Conservation (phyloP, 495 filamentous ascomycete genomes). For the Bacidia rubella region DNA sequence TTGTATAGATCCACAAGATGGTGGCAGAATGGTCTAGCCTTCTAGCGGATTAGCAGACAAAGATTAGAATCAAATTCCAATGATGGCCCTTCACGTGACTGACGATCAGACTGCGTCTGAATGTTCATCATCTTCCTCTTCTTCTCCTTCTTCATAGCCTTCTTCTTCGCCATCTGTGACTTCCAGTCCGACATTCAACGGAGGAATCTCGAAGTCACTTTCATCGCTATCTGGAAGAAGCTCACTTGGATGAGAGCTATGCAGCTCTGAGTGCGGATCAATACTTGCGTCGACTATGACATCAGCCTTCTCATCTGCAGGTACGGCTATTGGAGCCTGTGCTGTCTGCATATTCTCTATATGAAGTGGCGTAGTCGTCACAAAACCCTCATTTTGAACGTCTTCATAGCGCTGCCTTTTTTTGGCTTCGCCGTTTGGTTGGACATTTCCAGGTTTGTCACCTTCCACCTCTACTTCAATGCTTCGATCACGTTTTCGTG, state of each 20-base stretch:
- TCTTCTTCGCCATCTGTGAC: conserved; percentile 25
- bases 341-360: background rate
- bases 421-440: too few relatives aligned
- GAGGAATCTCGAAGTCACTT: conserved; percentile 37
- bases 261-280: background rate
- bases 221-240: conserved; percentile 23
- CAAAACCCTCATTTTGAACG: too few relatives aligned
- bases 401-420: too few relatives aligned
- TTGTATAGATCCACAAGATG: conserved; percentile 40
- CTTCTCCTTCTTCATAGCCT: conserved; percentile 10
- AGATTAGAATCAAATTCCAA: too few relatives aligned
- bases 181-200: conserved; percentile 28
- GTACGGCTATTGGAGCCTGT: background rate
- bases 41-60: background rate
- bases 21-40: conserved; percentile 49
- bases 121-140: background rate
- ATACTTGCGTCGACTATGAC: conserved; percentile 4
- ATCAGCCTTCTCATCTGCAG: conserved; percentile 4
- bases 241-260: background rate
- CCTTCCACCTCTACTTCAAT: too few relatives aligned
- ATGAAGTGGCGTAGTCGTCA: background rate
- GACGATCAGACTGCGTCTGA: too few relatives aligned
- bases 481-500: too few relatives aligned
- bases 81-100: too few relatives aligned
- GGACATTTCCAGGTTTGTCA: too few relatives aligned